These are phyloP conservation scores for Anastatica hierochuntica DNA, from an alignment of 345 rosid genomes.

Conservation along the genomic window DNA sequence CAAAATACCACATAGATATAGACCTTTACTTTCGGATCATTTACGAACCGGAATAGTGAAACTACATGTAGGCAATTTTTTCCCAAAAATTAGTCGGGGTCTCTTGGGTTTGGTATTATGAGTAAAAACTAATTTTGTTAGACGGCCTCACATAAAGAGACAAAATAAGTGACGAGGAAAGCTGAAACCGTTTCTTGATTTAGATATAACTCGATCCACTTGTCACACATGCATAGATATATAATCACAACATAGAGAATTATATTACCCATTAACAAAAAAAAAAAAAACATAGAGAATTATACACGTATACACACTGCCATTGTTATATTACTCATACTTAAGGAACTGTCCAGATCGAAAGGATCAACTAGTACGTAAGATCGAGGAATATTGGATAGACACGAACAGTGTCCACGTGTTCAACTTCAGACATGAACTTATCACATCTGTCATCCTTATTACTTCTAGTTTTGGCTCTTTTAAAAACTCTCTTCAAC, in stretches of 20 bases:
- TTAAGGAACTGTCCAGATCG: slow-evolving; percentile 13
- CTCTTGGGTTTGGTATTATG: too few species aligned
- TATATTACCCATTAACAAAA: too few species aligned
- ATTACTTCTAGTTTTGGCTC: slow-evolving; percentile 1
- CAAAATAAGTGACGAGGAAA: slow-evolving; percentile 27
- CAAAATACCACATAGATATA: too few species aligned
- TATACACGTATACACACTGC: background rate
- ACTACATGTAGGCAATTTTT: too few species aligned
- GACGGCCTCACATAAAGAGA: background rate
- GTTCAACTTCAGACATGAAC: slow-evolving; percentile 13
- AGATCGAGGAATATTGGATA: slow-evolving; percentile 18
- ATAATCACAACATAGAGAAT: background rate
- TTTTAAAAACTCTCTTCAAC: slow-evolving; percentile 5
- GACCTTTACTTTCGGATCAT: too few species aligned
- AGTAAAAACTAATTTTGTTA: background rate
- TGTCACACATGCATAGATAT: slow-evolving; percentile 24
- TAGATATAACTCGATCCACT: slow-evolving; percentile 10
- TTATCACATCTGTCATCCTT: slow-evolving; percentile 24
- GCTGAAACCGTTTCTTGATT: slow-evolving; percentile 1
- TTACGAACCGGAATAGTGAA: too few species aligned
- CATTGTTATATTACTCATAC: too few species aligned
- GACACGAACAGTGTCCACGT: slow-evolving; percentile 28
- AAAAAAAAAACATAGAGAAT: too few species aligned
- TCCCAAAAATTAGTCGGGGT: too few species aligned
- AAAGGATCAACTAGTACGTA: slow-evolving; percentile 12